Conservation (phyloP, 768 basidiomycete genomes). For the Fibroporia radiculosa region DNA sequence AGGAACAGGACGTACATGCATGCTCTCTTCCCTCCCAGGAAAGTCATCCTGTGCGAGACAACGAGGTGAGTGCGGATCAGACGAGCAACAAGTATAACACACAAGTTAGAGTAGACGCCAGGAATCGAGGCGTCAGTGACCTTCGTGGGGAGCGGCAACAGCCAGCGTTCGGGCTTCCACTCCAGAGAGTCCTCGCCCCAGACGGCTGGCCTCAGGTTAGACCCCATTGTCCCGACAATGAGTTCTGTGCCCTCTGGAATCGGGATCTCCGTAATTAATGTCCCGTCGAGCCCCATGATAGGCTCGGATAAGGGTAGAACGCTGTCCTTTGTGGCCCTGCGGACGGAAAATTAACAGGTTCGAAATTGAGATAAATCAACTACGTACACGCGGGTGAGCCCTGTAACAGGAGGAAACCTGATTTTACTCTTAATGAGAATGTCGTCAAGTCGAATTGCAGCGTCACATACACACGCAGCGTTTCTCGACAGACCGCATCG, state of each 20-base stretch:
- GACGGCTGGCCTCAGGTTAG: constrained; percentile 33
- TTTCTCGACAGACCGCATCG: constrained; percentile 22
- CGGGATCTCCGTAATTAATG: constrained; percentile 18
- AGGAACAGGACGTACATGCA: constrained; percentile 14
- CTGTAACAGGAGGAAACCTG: constrained; percentile 17
- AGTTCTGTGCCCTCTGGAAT: constrained; percentile 34
- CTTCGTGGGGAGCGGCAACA: constrained; percentile 16
- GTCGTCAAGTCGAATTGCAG: constrained; percentile 10
- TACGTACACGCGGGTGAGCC: constrained; percentile 7
- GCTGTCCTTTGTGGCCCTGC: constrained; percentile 37
- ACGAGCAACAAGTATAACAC: constrained; percentile 2
- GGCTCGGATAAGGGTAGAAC: constrained; percentile 23
- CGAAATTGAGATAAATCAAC: not conserved
- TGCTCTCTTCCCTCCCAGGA: constrained; percentile 15
- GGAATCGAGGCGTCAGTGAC: constrained; percentile 14
- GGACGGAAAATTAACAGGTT: not conserved
- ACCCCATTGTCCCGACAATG: constrained; percentile 29
- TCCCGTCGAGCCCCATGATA: constrained; percentile 14
- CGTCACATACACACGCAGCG: constrained; percentile 17
- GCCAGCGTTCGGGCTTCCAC: constrained; percentile 40
- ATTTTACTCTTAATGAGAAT: constrained; percentile 7
- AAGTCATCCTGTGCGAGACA: constrained; percentile 14
- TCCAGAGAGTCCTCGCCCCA: constrained; percentile 39
- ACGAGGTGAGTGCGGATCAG: not conserved
- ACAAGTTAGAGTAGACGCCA: constrained; percentile 18